Evolutionary conservation across 148 eudicot genomes (phyloP).

Genomic region (Bassia scoparia): DNA sequence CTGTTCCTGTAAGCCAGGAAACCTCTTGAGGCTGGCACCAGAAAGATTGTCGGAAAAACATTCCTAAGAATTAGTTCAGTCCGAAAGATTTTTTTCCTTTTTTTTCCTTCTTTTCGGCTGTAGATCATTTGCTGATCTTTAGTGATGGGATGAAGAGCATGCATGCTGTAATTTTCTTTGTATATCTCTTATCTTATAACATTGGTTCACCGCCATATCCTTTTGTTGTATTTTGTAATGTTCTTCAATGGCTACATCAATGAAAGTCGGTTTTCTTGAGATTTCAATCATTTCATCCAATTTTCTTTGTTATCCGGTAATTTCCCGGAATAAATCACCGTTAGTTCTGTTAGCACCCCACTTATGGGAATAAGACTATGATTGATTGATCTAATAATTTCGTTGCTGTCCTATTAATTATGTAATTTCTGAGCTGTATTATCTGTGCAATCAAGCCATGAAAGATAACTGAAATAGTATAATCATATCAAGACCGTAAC

Average conservation of each 20-base stretch:
- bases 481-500: too few species aligned
- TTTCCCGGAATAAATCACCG: too few species aligned
- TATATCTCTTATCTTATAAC: constrained; percentile 4
- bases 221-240: not conserved
- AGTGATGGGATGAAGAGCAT: constrained; percentile 19
- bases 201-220: not conserved
- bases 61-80: constrained; percentile 62
- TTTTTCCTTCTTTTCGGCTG: not conserved
- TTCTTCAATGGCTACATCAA: not conserved
- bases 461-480: too few species aligned
- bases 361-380: too few species aligned
- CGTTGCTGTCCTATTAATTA: too few species aligned
- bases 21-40: constrained; percentile 78
- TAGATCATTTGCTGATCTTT: constrained; percentile 16
- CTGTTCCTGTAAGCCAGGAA: constrained; percentile 97
- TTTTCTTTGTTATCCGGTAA: too few species aligned
- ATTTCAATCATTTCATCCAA: too few species aligned
- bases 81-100: not conserved
- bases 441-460: too few species aligned
- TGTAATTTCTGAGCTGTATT: too few species aligned
- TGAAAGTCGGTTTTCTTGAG: not conserved
- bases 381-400: too few species aligned
- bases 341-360: too few species aligned
- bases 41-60: constrained; percentile 88
- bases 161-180: constrained; percentile 20